A percentile compares a stretch with the other conserved stretches of the same genome.
These are phyloP conservation scores for Cystoderma amianthinum DNA, from an alignment of 768 basidiomycete species.

Conservation along the genomic window DNA sequence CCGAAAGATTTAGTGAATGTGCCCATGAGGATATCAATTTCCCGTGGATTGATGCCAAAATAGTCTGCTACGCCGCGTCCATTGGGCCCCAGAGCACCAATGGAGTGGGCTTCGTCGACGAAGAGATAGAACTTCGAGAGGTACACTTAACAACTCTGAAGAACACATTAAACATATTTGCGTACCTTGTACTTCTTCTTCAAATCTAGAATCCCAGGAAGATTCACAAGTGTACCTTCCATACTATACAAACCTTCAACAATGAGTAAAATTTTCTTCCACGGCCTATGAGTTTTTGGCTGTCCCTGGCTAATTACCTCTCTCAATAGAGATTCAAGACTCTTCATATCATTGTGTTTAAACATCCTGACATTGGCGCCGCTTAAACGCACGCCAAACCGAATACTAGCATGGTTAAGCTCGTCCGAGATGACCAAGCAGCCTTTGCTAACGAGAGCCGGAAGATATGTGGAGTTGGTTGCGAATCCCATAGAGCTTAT, in stretches of 20 bases:
- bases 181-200: slow-evolving; percentile 93
- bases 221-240: slow-evolving; percentile 91
- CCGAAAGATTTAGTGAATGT: slow-evolving; percentile 97
- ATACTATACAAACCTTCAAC: slow-evolving; percentile 97
- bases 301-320: slow-evolving; percentile 97
- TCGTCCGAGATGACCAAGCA: slow-evolving; percentile 96
- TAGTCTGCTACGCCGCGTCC: slow-evolving; percentile 96
- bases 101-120: slow-evolving; percentile 95
- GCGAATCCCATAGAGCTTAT: slow-evolving; percentile 97
- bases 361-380: slow-evolving; percentile 89
- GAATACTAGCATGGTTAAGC: slow-evolving; percentile 92
- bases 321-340: slow-evolving; percentile 70
- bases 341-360: slow-evolving; percentile 94
- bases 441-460: slow-evolving; percentile 85
- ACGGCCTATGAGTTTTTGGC: slow-evolving; percentile 95
- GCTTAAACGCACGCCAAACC: slow-evolving; percentile 84
- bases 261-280: slow-evolving; percentile 95
- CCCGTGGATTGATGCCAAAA: slow-evolving; percentile 75
- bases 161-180: neutral
- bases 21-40: slow-evolving; percentile 94
- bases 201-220: slow-evolving; percentile 77
- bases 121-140: slow-evolving; percentile 84
- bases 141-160: neutral
- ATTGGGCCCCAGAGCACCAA: slow-evolving; percentile 90
- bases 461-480: slow-evolving; percentile 90